Base-by-base conservation (phyloP, 352 stramenopile species). In the Globisporangium viniferum region DNA sequence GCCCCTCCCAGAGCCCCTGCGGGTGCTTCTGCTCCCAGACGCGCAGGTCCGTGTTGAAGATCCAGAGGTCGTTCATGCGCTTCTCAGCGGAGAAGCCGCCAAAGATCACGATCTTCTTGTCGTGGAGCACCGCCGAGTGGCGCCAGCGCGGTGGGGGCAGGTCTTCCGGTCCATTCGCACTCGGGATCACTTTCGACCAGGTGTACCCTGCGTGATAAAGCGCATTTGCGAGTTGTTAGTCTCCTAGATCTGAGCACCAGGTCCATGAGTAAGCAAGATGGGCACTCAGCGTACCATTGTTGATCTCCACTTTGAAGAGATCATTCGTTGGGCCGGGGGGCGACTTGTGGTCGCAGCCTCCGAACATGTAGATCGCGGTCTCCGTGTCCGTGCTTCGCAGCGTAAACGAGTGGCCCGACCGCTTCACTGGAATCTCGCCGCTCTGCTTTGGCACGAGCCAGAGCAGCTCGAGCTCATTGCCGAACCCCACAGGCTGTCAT, bases 1-100 rank as follows among this genome's bases (percentile, higher is more conserved):
- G 75, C 0, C 91, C 91, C 61, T 96, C 89, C 92, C 93, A 98
- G 64, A 97, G 93, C 3, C 85, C 79, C 22, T 93, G 83, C 14
- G 85, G 75, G 64, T 95, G 88, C 56, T 94, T 95, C 68, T 98
- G 92, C 61, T 93, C 94, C 96, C 97, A 99, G 36, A 95, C 78
- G 36, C 97, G 91, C 44, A 88, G 89, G 62, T 95, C 86, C 12
- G 94, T 97, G 78, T 99, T 94, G 64, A 99, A 98, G 15, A 98
- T 74, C 96, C 97, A 99, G 12, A 98, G 62, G 66, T 99, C 97
- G 72, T 99, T 98, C 73, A 99, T 97, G 56, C 95, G 90, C 65
- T 92, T 96, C 74, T 94, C 81, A 20, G 89, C 92, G 6, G 88
- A 86, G 64, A 99, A 99, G 4, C 97, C 97, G 8, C 97, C 97